Base-by-base conservation (phyloP, 805 yeast species). In the Priceomyces carsonii region DNA sequence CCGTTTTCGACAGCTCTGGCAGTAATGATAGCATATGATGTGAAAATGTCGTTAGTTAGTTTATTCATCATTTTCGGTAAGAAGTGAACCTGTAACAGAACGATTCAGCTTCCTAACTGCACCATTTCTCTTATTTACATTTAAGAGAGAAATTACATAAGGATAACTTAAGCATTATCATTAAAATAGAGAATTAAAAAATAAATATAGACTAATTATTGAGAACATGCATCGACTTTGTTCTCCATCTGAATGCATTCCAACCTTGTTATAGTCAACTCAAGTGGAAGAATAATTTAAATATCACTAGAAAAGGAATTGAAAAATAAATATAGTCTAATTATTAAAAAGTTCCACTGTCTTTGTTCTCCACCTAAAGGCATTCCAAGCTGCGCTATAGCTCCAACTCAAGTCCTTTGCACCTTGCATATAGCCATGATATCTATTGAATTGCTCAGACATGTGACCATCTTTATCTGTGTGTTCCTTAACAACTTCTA, bases 401-500 rank as follows among this genome's bases (percentile, higher is more conserved):
- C 95, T 83, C 98, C 98, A 91, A 4, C 97, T 90, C 47, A 91
- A 74, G 48, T 85, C 77, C 36, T 65, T 61, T 0, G 98, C 98
- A 5, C 98, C 98, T 58, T 82, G 84, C 83, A 88, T 78, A 56
- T 61, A 88, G 0, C 98, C 98, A 26, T 73, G 78, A 49, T 80
- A 73, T 51, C 75, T 79, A 61, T 85, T 87, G 58, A 88, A 87
- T 54, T 91, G 96, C 61, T 91, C 98, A 50, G 90, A 82, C 79
- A 91, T 80, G 35, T 73, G 75, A 3, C 95, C 95, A 13, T 78
- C 75, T 35, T 60, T 62, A 47, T 77, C 85, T 29, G 77, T 78
- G 57, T 82, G 87, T 26, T 69, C 68, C 50, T 74, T 70, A 25
- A 80, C 66, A 18, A 79, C 71, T 36, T 74, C 74, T 44, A 85